Evolutionary conservation across 2,329 filamentous ascomycete genomes (phyloP).

Genomic region (Exophiala bonariae): DNA sequence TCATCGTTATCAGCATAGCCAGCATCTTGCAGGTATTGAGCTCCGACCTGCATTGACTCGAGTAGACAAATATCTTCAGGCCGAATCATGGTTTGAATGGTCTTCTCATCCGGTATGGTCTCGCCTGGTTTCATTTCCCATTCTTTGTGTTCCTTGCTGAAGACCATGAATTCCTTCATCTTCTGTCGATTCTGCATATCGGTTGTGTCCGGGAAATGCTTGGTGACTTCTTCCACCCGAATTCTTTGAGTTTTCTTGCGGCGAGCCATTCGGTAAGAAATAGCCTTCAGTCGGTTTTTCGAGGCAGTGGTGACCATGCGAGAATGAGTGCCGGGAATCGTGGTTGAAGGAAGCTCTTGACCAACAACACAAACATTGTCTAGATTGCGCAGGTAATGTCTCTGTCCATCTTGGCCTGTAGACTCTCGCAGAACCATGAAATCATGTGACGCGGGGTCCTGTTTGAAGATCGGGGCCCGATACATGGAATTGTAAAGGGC

Average conservation of each 20-base stretch:
- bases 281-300: slow-evolving; percentile 95
- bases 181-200: slow-evolving; percentile 96
- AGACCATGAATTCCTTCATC: slow-evolving; percentile 92
- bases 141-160: slow-evolving; percentile 82
- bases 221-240: slow-evolving; percentile 80
- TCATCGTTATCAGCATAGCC: slow-evolving; percentile 74
- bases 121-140: slow-evolving; percentile 79
- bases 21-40: slow-evolving; percentile 85
- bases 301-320: slow-evolving; percentile 95
- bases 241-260: slow-evolving; percentile 70
- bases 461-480: slow-evolving; percentile 88
- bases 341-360: slow-evolving; percentile 86
- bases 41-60: slow-evolving; percentile 94
- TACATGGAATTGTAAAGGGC: slow-evolving; percentile 96
- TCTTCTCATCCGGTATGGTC: slow-evolving; percentile 74
- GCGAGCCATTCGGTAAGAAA: slow-evolving; percentile 84
- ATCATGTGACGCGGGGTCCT: slow-evolving; percentile 73
- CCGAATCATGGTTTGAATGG: slow-evolving; percentile 83
- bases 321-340: slow-evolving; percentile 90
- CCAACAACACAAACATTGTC: slow-evolving; percentile 90
- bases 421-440: slow-evolving; percentile 83
- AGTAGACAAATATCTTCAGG: slow-evolving; percentile 93
- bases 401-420: slow-evolving; percentile 74
- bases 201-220: slow-evolving; percentile 87
- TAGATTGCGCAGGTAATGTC: slow-evolving; percentile 82